Conservation (phyloP, 2,329 filamentous ascomycete species). For the Sporothrix curviconia region DNA sequence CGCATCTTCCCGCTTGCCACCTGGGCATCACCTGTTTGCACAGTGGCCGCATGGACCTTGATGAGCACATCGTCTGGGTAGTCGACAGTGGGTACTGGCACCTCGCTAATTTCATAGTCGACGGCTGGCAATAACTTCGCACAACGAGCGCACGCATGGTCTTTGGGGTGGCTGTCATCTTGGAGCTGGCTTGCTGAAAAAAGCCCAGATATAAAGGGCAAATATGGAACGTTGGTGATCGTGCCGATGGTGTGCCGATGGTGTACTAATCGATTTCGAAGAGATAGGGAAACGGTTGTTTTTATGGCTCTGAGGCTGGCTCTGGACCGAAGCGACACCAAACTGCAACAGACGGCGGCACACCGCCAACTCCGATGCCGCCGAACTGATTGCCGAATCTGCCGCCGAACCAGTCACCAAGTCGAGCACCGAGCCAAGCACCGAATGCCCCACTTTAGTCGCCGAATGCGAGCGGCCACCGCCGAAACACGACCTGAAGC, state of each 20-base stretch:
- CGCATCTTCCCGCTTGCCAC: slow-evolving; percentile 24
- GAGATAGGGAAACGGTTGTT: too few relatives aligned
- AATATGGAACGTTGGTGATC: too few relatives aligned
- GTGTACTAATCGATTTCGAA: too few relatives aligned
- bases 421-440: neutral
- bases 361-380: too few relatives aligned
- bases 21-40: slow-evolving; percentile 31
- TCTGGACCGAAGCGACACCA: too few relatives aligned
- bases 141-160: slow-evolving; percentile 41
- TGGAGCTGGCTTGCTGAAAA: too few relatives aligned
- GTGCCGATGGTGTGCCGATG: too few relatives aligned
- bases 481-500: neutral
- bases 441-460: too few relatives aligned
- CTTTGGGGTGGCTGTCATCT: too few relatives aligned
- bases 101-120: slow-evolving; percentile 26
- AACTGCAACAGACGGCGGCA: too few relatives aligned
- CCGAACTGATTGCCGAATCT: neutral
- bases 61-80: slow-evolving; percentile 39
- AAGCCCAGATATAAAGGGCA: too few relatives aligned
- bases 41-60: slow-evolving; percentile 31
- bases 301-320: too few relatives aligned
- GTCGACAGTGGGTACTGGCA: slow-evolving; percentile 39
- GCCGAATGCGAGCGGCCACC: neutral
- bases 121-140: slow-evolving; percentile 33
- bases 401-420: neutral